Percentiles rank a stretch among this genome's conserved stretches.
These are phyloP conservation scores for Styphnolobium japonicum DNA, from an alignment of 306 rosid genomes.

Conservation along the genomic window DNA sequence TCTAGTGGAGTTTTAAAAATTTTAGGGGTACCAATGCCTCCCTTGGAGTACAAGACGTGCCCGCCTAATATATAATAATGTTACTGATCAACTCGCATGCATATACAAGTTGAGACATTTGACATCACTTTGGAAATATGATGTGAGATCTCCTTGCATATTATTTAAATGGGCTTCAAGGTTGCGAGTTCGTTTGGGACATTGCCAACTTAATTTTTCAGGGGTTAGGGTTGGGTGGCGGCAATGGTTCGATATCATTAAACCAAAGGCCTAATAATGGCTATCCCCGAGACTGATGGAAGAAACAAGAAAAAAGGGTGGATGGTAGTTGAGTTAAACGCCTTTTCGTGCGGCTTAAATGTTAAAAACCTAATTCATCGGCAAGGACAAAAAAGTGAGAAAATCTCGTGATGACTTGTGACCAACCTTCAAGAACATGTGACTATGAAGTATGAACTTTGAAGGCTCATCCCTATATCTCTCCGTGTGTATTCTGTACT, in stretches of 20 bases:
- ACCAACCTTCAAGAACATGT: slow-evolving; percentile 31
- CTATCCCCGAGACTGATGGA: too few species aligned
- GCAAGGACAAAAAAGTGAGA: slow-evolving; percentile 25
- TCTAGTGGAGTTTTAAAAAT: too few species aligned
- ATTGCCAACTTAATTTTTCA: too few species aligned
- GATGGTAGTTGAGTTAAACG: slow-evolving; percentile 7
- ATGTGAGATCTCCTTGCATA: background rate
- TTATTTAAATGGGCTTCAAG: background rate
- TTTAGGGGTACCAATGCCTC: too few species aligned
- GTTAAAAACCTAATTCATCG: slow-evolving; percentile 37
- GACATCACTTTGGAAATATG: background rate
- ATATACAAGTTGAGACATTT: slow-evolving; percentile 3
- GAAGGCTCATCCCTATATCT: background rate
- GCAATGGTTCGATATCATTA: too few species aligned
- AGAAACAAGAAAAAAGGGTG: background rate
- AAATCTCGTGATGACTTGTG: slow-evolving; percentile 29
- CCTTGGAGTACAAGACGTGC: too few species aligned
- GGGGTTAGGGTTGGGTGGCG: too few species aligned
- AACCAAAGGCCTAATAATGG: too few species aligned
- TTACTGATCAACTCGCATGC: background rate
- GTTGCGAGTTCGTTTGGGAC: background rate
- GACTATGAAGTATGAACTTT: background rate
- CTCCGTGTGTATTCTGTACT: background rate
- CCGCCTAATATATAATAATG: too few species aligned
- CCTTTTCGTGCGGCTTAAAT: slow-evolving; percentile 34